Evolutionary conservation across 1,284 basidiomycete species (phyloP).

Genomic region (Moniliella sp.): DNA sequence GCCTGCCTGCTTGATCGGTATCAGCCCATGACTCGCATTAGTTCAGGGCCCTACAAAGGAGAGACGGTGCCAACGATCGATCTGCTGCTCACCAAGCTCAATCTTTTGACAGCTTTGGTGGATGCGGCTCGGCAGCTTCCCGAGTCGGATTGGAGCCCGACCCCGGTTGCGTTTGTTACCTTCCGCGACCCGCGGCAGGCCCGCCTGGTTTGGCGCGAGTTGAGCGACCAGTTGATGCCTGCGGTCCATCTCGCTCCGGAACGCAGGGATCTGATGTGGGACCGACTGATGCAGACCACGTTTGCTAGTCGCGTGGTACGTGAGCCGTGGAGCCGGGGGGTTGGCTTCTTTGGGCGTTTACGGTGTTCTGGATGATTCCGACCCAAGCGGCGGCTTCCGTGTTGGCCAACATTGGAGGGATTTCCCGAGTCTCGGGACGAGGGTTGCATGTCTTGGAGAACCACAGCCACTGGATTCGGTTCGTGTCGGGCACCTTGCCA

Average conservation of each 20-base stretch:
- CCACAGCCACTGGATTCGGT: too few species aligned
- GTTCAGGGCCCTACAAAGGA: constrained; percentile 50
- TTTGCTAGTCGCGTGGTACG: constrained; percentile 45
- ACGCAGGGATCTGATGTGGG: constrained; percentile 70
- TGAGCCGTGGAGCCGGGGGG: constrained; percentile 24
- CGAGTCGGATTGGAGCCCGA: constrained; percentile 46
- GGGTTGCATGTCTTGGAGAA: too few species aligned
- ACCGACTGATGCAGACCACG: constrained; percentile 51
- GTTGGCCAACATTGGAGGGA: too few species aligned
- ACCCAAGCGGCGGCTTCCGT: constrained; percentile 14
- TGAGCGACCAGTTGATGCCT: constrained; percentile 55
- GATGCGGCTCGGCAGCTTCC: constrained; percentile 52
- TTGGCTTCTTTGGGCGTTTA: constrained; percentile 48
- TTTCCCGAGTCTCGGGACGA: too few species aligned
- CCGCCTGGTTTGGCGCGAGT: constrained; percentile 41
- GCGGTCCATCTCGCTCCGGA: constrained; percentile 58
- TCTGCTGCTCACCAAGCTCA: constrained; percentile 65
- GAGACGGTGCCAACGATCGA: constrained; percentile 65
- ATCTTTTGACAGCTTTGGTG: constrained; percentile 55
- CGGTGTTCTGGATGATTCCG: constrained; percentile 51
- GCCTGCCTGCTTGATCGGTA: constrained; percentile 56
- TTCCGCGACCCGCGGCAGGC: constrained; percentile 53
- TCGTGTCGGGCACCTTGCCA: constrained; percentile 45
- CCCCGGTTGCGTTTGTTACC: constrained; percentile 70
- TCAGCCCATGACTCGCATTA: constrained; percentile 57